These are phyloP conservation scores for Calonectria pseudoturangicola DNA, from an alignment of 2,329 filamentous ascomycete genomes.

Conservation along the genomic window DNA sequence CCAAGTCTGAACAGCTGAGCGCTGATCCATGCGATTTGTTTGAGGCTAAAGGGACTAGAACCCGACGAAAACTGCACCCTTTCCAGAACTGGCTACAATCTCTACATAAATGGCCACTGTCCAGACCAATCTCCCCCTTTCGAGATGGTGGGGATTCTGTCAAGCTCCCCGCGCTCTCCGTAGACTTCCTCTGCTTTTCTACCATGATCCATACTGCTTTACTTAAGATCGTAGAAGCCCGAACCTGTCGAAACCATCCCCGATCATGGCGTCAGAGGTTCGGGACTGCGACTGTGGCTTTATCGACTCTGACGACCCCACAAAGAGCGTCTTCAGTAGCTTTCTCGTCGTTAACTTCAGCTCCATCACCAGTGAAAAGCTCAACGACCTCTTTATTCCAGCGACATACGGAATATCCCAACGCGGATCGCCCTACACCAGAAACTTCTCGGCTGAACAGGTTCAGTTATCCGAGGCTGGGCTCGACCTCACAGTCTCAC, in stretches of 20 bases:
- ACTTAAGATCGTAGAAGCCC: not conserved
- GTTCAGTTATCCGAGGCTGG: slow-evolving; percentile 6
- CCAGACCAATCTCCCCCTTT: too few species aligned
- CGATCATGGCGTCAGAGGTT: slow-evolving; percentile 1
- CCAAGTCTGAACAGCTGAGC: too few species aligned
- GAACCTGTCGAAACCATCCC: not conserved
- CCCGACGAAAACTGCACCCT: too few species aligned
- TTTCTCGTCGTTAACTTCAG: not conserved
- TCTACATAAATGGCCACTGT: too few species aligned
- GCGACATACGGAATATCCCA: slow-evolving; percentile 22
- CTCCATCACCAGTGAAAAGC: not conserved
- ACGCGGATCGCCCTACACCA: slow-evolving; percentile 19
- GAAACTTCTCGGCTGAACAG: slow-evolving; percentile 21
- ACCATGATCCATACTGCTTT: too few species aligned
- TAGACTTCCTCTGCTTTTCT: too few species aligned
- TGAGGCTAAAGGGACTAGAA: too few species aligned
- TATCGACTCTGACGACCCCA: slow-evolving; percentile 1
- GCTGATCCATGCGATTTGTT: too few species aligned
- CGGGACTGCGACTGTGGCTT: slow-evolving; percentile 15
- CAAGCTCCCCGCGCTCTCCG: too few species aligned
- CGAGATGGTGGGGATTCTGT: too few species aligned
- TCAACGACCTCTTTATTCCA: slow-evolving; percentile 22
- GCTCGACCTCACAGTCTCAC: slow-evolving; percentile 19
- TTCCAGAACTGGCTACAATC: too few species aligned
- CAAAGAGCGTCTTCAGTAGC: not conserved